phyloP scores from a whole-genome alignment of 139 green algal species.

The Coelastrella sp. region DNA sequence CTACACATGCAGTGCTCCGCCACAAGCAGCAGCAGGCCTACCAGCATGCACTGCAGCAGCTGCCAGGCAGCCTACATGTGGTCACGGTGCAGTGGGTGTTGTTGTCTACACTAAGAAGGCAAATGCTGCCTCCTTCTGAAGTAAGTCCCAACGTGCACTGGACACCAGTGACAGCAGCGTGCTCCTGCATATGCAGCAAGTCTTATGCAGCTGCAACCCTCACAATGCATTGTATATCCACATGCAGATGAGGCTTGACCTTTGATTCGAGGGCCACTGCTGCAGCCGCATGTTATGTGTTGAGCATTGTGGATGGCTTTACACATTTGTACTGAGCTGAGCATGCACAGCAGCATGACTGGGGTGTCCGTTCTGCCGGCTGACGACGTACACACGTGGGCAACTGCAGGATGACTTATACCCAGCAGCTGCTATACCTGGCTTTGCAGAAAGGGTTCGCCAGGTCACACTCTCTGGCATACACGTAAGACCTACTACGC shows the following conservation, averaged over 20 bases:
- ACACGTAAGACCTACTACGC: background rate
- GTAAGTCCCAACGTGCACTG: background rate
- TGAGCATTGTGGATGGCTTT: background rate
- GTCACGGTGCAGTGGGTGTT: conserved; percentile 34
- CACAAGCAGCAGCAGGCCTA: conserved; percentile 31
- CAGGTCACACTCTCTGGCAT: conserved; percentile 30
- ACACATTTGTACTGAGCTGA: background rate
- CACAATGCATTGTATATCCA: background rate
- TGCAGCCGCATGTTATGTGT: background rate
- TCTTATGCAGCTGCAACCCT: background rate
- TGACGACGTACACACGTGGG: background rate
- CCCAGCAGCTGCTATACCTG: background rate
- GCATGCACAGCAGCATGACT: background rate
- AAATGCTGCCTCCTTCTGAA: background rate
- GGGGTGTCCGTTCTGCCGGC: background rate
- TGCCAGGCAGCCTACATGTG: background rate
- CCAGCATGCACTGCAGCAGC: background rate
- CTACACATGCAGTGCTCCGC: conserved; percentile 31
- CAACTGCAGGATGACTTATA: conserved; percentile 1
- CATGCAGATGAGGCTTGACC: background rate
- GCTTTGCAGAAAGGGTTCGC: background rate
- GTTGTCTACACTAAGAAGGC: background rate
- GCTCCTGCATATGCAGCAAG: background rate
- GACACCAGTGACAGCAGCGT: background rate
- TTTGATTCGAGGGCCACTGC: background rate